Evolutionary conservation across 495 filamentous ascomycete species (phyloP), one percentile per base, ranked within the genome.

Genomic region (Penicillium turbatum): DNA sequence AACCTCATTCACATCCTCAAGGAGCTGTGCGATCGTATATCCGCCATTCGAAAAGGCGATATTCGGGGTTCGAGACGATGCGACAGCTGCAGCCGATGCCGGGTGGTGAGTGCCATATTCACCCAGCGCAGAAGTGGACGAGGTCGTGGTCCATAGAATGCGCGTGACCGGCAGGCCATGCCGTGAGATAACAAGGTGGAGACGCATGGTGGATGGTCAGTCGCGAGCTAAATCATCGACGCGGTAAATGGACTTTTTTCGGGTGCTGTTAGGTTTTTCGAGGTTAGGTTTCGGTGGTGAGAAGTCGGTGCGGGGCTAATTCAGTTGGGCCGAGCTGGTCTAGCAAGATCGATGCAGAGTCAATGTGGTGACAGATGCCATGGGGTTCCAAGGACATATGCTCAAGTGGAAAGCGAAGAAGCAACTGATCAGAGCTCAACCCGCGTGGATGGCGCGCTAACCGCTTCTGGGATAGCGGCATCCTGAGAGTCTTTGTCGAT

Each of bases 1-100:
- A 21, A 88, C 78, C 32, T 90, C 83, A 62, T 95, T 92, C 43
- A 98, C 75, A 48, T 89, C 82, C 55, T 92, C 87, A 38, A 97
- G 75, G 0, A 98, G 78, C 48, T 87, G 84, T n/a, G 88, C 81
- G 48, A 97, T 77, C 0, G 89, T 95, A 41, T 82, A 80, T 15
- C 72, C 75, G 9, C 77, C 79, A 51, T 79, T 76, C 15, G 74
- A 65, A 47, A 82, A 77, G 38, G 77, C 73, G 30, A 68, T 63
- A 59, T 74, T 74, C 11, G 76, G 74, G 12, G 65, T 62, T 13
- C 67, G 66, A 19, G 71, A 61, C 19, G 72, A 72, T 4, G 71
- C 60, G 40, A 76, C 64, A 11, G 61, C 67, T 3, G 71, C 70
- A 2, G 72, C 55, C 7, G 69, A 56, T 11, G 65, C 69, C 7